These are phyloP conservation scores for Bruguiera gymnorhiza DNA, from an alignment of 345 rosid genomes.

Conservation along the genomic window DNA sequence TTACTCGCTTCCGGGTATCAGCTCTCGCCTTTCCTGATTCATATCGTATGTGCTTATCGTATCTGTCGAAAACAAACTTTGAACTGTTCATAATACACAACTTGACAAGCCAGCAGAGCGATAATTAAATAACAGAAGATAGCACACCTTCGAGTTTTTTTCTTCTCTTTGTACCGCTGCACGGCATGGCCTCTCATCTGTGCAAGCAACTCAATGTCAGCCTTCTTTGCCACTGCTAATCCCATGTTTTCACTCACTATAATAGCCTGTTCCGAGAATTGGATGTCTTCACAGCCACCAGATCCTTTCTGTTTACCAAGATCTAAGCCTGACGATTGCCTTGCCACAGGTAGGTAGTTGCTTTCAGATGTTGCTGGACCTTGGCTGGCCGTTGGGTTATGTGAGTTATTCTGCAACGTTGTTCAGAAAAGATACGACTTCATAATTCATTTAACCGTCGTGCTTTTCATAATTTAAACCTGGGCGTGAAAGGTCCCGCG, in stretches of 20 bases:
- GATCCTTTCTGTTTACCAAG: conserved; percentile 40
- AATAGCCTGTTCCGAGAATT: conserved; percentile 36
- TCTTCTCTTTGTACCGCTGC: conserved; percentile 96
- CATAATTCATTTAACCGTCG: neutral
- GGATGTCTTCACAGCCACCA: conserved; percentile 34
- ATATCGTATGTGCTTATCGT: conserved; percentile 83
- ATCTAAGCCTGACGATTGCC: conserved; percentile 28
- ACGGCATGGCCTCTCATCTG: conserved; percentile 80
- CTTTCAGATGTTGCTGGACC: conserved; percentile 57
- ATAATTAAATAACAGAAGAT: neutral
- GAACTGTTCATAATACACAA: neutral
- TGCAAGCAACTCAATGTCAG: conserved; percentile 55
- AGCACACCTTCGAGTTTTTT: conserved; percentile 67
- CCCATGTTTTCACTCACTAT: conserved; percentile 34
- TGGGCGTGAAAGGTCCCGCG: neutral
- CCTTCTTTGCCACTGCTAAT: conserved; percentile 42
- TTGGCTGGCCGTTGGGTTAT: conserved; percentile 39
- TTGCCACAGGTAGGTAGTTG: conserved; percentile 36
- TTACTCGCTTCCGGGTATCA: conserved; percentile 83
- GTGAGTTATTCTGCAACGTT: conserved; percentile 46
- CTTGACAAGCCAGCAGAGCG: neutral
- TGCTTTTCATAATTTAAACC: neutral
- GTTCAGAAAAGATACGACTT: neutral
- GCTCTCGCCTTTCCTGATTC: conserved; percentile 97
- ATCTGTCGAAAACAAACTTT: conserved; percentile 40